Evolutionary conservation across 176 grass and related monocot genomes (phyloP).

Genomic region (Oryza glaberrima): DNA sequence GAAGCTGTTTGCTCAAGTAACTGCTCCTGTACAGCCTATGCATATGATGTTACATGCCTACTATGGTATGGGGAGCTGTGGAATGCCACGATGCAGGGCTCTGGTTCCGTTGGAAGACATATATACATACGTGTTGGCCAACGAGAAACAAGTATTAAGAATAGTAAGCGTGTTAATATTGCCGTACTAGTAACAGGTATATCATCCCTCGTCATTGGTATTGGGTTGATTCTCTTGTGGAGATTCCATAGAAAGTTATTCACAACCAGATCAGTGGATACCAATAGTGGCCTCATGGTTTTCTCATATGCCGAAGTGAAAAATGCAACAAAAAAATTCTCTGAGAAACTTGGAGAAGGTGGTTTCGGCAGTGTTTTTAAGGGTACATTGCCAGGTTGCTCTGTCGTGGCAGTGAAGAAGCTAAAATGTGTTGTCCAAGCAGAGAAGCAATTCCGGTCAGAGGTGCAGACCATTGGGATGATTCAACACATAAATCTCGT

Average conservation of each 20-base stretch:
- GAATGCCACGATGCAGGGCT: background rate
- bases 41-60: background rate
- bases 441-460: constrained; percentile 54
- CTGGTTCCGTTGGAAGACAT: background rate
- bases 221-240: no score
- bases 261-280: no score
- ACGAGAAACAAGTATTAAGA: background rate
- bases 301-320: constrained; percentile 39
- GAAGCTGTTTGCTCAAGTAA: background rate
- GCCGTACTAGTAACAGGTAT: background rate
- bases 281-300: background rate
- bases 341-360: constrained; percentile 44
- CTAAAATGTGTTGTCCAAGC: constrained; percentile 10
- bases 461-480: constrained; percentile 54
- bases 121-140: background rate
- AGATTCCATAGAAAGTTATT: no score
- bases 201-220: no score
- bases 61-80: background rate
- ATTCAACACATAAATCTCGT: constrained; percentile 55
- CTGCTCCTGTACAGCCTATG: background rate
- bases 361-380: constrained; percentile 55
- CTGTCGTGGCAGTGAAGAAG: constrained; percentile 38
- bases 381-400: constrained; percentile 13
- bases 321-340: constrained; percentile 33
- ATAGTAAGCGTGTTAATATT: background rate